These are phyloP conservation scores for Torulaspora franciscae DNA, from an alignment of 805 yeast species.

Conservation along the genomic window DNA sequence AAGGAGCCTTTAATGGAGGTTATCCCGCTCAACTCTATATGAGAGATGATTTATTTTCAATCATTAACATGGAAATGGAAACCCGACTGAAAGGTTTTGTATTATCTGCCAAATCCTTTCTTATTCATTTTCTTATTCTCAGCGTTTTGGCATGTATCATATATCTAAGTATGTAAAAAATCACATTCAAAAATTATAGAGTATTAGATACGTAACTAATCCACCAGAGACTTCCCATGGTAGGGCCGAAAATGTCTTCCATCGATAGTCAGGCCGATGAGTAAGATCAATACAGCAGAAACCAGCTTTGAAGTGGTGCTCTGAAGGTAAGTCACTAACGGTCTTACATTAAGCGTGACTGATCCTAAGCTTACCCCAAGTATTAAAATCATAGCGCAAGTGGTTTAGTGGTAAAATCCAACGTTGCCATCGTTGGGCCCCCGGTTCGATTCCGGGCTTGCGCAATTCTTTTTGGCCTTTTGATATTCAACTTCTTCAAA, in stretches of 20 bases:
- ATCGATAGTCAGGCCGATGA: neutral
- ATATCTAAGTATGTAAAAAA: neutral
- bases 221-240: too few species aligned
- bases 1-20: neutral
- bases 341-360: too few species aligned
- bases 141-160: conserved; percentile 6
- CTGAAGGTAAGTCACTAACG: neutral
- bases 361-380: too few species aligned
- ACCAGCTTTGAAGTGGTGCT: neutral
- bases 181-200: conserved; percentile 2
- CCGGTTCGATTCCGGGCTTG: conserved; percentile 31
- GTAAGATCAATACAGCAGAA: too few species aligned
- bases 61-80: neutral
- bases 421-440: conserved; percentile 30
- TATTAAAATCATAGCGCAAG: conserved; percentile 14
- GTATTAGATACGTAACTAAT: neutral
- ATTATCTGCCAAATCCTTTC: neutral
- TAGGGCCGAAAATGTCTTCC: neutral
- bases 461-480: conserved; percentile 14
- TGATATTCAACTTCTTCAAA: too few species aligned
- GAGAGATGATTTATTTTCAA: neutral
- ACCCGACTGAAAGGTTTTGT: neutral
- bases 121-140: neutral
- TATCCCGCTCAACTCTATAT: neutral
- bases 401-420: conserved; percentile 29